phyloP scores from a whole-genome alignment of 495 filamentous ascomycete genomes.

The Hyphodiscus hymeniophilus region DNA sequence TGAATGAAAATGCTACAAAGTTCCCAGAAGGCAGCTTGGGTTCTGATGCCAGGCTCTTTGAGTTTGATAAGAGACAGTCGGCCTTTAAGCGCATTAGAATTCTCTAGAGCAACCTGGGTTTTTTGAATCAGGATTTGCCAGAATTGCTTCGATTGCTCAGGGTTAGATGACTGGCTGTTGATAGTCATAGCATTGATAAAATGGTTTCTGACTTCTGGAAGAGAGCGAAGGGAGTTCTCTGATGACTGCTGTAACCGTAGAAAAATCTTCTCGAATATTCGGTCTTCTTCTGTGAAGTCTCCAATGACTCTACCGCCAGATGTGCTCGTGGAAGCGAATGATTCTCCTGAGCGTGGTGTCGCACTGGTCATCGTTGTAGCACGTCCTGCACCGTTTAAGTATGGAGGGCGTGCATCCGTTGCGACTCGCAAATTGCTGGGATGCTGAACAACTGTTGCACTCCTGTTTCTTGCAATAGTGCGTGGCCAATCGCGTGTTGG shows the following conservation, averaged over 20 bases:
- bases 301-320: conserved; percentile 28
- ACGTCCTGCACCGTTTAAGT: conserved; percentile 35
- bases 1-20: conserved; percentile 69
- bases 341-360: conserved; percentile 70
- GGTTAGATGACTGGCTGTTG: conserved; percentile 32
- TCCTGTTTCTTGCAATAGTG: conserved; percentile 42
- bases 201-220: conserved; percentile 57
- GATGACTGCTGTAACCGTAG: conserved; percentile 59
- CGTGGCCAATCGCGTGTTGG: conserved; percentile 51
- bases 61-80: conserved; percentile 73
- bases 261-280: conserved; percentile 74
- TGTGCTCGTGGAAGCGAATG: conserved; percentile 55
- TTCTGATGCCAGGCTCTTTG: conserved; percentile 70
- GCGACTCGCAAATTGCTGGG: conserved; percentile 44
- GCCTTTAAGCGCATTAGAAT: conserved; percentile 58
- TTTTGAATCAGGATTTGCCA: conserved; percentile 65
- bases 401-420: conserved; percentile 35
- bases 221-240: conserved; percentile 53
- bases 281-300: conserved; percentile 67
- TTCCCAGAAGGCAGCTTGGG: conserved; percentile 73
- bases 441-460: conserved; percentile 55
- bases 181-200: conserved; percentile 43
- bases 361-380: conserved; percentile 40
- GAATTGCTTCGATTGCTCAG: conserved; percentile 48
- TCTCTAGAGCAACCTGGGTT: conserved; percentile 52